phyloP scores from a whole-genome alignment of 148 eudicot species.

The Arbutus unedo region DNA sequence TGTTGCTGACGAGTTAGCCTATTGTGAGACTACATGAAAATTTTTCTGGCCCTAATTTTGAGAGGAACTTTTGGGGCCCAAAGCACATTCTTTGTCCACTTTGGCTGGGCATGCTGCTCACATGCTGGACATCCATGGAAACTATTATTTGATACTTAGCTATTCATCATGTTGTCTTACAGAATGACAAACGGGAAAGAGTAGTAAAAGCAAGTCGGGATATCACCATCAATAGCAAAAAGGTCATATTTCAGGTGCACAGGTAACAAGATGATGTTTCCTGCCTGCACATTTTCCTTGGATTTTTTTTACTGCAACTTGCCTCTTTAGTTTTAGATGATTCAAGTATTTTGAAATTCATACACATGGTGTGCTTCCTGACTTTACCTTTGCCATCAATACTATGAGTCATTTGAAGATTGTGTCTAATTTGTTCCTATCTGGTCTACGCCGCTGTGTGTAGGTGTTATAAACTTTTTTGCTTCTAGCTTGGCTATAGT shows the following conservation, averaged over 20 bases:
- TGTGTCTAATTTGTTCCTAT: background rate
- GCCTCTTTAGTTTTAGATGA: background rate
- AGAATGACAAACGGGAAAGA: constrained; percentile 97
- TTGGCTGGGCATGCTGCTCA: background rate
- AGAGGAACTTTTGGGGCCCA: background rate
- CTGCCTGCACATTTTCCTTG: background rate
- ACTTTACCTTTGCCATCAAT: background rate
- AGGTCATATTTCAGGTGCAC: constrained; percentile 98
- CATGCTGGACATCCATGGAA: background rate
- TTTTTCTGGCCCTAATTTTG: background rate
- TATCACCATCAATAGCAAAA: constrained; percentile 93
- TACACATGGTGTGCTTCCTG: background rate
- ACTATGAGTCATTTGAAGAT: background rate
- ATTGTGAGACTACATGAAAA: background rate
- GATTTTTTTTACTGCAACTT: background rate
- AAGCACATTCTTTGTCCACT: background rate
- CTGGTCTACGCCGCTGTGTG: background rate
- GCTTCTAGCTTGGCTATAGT: background rate
- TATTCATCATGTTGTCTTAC: constrained; percentile 13
- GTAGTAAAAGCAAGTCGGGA: constrained; percentile 98
- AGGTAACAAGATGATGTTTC: constrained; percentile 45
- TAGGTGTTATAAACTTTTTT: background rate
- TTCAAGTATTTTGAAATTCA: background rate
- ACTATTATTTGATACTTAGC: background rate
- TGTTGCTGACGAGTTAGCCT: background rate